phyloP scores from a whole-genome alignment of 768 basidiomycete species.

The Holtermanniella nyarrowii region DNA sequence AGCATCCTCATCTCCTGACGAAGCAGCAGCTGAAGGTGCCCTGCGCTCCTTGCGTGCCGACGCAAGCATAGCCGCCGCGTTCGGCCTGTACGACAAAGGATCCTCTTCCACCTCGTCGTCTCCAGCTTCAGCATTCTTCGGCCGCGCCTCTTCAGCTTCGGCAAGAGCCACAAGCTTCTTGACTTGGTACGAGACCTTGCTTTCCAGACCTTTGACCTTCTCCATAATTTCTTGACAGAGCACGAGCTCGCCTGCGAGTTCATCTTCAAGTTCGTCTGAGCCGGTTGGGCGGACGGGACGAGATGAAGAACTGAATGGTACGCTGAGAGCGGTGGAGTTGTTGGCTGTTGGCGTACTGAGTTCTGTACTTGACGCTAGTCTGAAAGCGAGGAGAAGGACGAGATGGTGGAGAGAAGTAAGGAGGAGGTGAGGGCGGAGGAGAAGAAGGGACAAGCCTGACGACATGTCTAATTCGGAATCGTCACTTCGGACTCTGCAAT shows the following conservation, averaged over 20 bases:
- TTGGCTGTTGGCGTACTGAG: constrained; percentile 1
- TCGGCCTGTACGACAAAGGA: constrained; percentile 83
- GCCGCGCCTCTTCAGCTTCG: constrained; percentile 44
- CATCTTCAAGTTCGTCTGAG: constrained; percentile 31
- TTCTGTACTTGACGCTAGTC: constrained; percentile 6
- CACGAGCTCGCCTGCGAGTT: constrained; percentile 68
- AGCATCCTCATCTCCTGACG: constrained; percentile 8
- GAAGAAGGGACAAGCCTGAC: constrained; percentile 75
- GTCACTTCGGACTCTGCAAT: constrained; percentile 11
- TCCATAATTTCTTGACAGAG: constrained; percentile 75
- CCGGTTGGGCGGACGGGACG: neutral
- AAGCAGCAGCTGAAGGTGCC: neutral
- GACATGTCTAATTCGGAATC: constrained; percentile 25
- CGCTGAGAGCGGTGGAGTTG: constrained; percentile 6
- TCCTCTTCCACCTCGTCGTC: constrained; percentile 52
- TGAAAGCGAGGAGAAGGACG: constrained; percentile 48
- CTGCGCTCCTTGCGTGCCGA: constrained; percentile 11
- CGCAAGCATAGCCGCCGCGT: constrained; percentile 60
- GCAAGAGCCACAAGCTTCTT: constrained; percentile 79
- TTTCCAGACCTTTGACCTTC: constrained; percentile 73
- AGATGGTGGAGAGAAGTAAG: constrained; percentile 79
- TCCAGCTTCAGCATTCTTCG: constrained; percentile 38
- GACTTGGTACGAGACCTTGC: constrained; percentile 85
- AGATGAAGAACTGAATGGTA: constrained; percentile 1
- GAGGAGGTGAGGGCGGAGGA: constrained; percentile 73